These are phyloP conservation scores for Penicillium arizonense DNA, from an alignment of 495 filamentous ascomycete genomes.

Conservation along the genomic window DNA sequence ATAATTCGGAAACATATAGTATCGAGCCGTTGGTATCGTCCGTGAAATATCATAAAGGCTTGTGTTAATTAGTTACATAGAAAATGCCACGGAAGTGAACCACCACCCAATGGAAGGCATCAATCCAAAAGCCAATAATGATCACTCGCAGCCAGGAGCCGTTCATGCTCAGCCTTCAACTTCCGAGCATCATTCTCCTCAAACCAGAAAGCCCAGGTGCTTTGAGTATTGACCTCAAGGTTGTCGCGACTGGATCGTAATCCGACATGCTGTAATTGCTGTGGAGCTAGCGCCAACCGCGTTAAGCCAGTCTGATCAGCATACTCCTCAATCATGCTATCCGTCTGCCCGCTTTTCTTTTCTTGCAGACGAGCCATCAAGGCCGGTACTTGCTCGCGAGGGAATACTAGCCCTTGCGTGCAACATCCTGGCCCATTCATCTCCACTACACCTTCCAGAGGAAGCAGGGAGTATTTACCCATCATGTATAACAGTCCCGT, in stretches of 20 bases:
- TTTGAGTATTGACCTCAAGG: conserved; percentile 11
- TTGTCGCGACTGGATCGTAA: conserved; percentile 25
- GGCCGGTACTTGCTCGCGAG: conserved; percentile 28
- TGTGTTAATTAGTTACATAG: too few species aligned
- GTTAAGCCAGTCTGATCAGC: conserved; percentile 21
- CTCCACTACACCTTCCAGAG: conserved; percentile 36
- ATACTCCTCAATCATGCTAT: conserved; percentile 38
- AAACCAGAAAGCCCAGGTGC: conserved; percentile 22
- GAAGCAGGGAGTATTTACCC: conserved; percentile 43
- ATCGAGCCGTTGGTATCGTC: too few species aligned
- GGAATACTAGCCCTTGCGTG: conserved; percentile 45
- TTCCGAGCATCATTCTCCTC: conserved; percentile 14
- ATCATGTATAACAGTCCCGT: conserved; percentile 42
- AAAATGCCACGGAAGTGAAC: too few species aligned
- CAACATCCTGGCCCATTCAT: conserved; percentile 45
- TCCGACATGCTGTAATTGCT: conserved; percentile 38
- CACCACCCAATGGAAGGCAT: too few species aligned
- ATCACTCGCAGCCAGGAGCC: background rate
- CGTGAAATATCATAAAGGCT: too few species aligned
- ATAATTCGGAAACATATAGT: too few species aligned
- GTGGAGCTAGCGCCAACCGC: conserved; percentile 31
- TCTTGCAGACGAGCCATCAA: conserved; percentile 19
- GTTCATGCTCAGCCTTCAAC: conserved; percentile 12
- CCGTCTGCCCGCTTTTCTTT: conserved; percentile 25
- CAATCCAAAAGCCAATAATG: too few species aligned